Evolutionary conservation across 306 rosid genomes (phyloP).

Genomic region (Prunus dulcis): DNA sequence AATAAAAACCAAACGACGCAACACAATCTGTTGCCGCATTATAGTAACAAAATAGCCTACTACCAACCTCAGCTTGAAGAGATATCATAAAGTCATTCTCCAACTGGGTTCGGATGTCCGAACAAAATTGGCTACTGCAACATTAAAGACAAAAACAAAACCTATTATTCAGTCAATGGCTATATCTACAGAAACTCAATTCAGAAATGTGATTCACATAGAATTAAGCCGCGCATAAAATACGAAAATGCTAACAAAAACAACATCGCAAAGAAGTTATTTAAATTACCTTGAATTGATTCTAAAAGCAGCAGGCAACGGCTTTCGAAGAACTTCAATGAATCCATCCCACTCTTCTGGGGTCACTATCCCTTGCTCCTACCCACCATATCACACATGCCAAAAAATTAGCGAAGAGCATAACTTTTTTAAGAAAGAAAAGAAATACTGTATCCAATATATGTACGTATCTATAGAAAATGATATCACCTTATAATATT

Average conservation of each 20-base stretch:
- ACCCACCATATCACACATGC: conserved; percentile 3
- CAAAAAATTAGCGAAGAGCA: background rate
- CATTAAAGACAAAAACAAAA: conserved; percentile 5
- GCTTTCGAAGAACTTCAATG: conserved; percentile 69
- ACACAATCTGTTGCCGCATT: background rate
- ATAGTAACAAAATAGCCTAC: background rate
- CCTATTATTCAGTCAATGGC: conserved; percentile 8
- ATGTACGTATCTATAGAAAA: background rate
- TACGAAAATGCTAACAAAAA: background rate
- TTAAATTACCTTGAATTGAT: conserved; percentile 71
- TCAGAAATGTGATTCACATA: background rate
- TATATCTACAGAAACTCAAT: conserved; percentile 1
- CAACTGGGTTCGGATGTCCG: conserved; percentile 66
- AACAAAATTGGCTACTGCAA: conserved; percentile 85
- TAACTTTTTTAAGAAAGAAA: background rate
- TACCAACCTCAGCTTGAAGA: conserved; percentile 72
- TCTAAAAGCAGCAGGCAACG: conserved; percentile 85
- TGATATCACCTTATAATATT: conserved; percentile 57
- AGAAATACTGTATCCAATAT: background rate
- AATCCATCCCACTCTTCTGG: conserved; percentile 70
- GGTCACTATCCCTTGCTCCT: conserved; percentile 65
- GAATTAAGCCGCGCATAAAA: background rate
- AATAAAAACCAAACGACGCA: background rate
- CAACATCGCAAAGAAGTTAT: background rate
- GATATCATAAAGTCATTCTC: conserved; percentile 73